Conservation (phyloP, 305 asterid genomes). For the Solanum hybrid region DNA sequence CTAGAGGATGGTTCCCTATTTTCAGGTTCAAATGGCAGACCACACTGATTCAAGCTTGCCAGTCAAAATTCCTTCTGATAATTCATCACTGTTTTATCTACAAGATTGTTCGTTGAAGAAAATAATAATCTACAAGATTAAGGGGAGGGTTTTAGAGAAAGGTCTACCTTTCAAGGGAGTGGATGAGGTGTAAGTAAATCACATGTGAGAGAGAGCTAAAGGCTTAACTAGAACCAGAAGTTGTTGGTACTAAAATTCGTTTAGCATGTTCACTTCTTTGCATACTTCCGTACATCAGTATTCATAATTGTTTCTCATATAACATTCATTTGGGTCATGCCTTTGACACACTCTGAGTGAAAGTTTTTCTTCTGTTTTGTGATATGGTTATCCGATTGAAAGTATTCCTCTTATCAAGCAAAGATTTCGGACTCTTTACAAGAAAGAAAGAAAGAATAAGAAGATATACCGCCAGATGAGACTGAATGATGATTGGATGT, state of each 20-base stretch:
- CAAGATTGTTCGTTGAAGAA: background rate
- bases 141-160: background rate
- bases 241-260: background rate
- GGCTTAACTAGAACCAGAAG: background rate
- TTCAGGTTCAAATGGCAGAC: background rate
- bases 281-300: background rate
- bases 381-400: background rate
- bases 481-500: slow-evolving; percentile 22
- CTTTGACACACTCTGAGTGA: background rate
- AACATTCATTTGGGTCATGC: background rate
- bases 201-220: background rate
- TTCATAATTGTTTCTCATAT: background rate
- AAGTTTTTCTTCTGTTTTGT: background rate
- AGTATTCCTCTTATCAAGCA: background rate
- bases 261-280: background rate
- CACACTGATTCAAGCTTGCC: background rate
- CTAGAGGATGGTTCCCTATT: background rate
- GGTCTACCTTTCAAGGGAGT: background rate
- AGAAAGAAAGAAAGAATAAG: background rate
- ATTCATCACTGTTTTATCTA: background rate
- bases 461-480: slow-evolving; percentile 16
- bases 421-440: background rate
- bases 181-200: background rate
- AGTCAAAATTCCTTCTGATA: background rate
- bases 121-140: background rate